These are phyloP conservation scores for Plenodomus lindquistii DNA, from an alignment of 2,329 filamentous ascomycete genomes.

Conservation along the genomic window DNA sequence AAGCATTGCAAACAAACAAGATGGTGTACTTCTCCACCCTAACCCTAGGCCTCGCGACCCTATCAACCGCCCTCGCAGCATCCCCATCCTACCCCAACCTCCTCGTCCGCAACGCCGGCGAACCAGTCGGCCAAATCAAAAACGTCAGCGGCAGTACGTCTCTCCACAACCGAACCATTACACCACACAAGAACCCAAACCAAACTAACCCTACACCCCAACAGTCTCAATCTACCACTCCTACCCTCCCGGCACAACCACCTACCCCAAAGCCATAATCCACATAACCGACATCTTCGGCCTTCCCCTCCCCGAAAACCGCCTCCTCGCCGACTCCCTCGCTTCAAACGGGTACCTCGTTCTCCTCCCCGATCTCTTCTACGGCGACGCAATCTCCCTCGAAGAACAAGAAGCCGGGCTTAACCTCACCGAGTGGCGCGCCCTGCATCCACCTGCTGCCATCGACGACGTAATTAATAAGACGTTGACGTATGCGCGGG, in stretches of 20 bases:
- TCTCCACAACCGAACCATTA: too few species aligned
- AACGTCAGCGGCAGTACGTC: conserved; percentile 32
- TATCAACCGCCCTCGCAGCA: not conserved
- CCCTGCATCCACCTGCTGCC: conserved; percentile 48
- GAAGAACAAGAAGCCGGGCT: conserved; percentile 69
- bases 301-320: conserved; percentile 36
- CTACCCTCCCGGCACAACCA: conserved; percentile 19
- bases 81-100: not conserved
- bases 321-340: conserved; percentile 41
- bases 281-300: conserved; percentile 44
- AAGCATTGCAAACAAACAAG: too few species aligned
- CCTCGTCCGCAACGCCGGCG: conserved; percentile 17
- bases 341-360: conserved; percentile 40
- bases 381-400: conserved; percentile 30
- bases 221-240: conserved; percentile 26
- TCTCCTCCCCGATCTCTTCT: conserved; percentile 42
- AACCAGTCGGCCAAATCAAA: conserved; percentile 21
- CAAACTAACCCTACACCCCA: not conserved
- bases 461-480: conserved; percentile 55
- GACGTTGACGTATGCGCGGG: conserved; percentile 61
- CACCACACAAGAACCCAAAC: not conserved
- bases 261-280: conserved; percentile 33
- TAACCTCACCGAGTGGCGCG: conserved; percentile 50
- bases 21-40: not conserved
- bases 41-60: not conserved